phyloP scores from a whole-genome alignment of 768 basidiomycete genomes.

The Suillus alpinus region DNA sequence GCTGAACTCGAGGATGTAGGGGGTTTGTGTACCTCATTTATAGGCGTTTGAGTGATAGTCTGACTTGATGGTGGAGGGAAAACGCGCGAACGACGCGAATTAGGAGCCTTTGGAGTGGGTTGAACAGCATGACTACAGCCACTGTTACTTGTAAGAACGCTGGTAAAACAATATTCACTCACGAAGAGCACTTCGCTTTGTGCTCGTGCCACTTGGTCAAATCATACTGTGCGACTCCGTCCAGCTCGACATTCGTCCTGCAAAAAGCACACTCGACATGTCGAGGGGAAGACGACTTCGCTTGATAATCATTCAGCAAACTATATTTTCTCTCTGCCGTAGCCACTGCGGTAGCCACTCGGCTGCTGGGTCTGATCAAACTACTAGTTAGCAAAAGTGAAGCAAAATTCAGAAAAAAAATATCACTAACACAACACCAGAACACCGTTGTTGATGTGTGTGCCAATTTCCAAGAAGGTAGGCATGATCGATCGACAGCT shows the following conservation, averaged over 20 bases:
- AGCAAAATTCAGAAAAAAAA: background rate
- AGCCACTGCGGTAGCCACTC: slow-evolving; percentile 60
- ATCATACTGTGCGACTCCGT: slow-evolving; percentile 56
- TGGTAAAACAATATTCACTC: slow-evolving; percentile 13
- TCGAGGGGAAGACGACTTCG: slow-evolving; percentile 42
- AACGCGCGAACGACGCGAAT: slow-evolving; percentile 13
- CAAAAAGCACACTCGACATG: slow-evolving; percentile 55
- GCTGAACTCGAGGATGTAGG: slow-evolving; percentile 13
- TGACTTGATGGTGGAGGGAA: slow-evolving; percentile 19
- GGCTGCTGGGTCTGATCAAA: slow-evolving; percentile 47
- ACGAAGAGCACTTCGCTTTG: slow-evolving; percentile 49
- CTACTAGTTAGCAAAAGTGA: background rate
- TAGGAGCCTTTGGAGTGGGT: slow-evolving; percentile 17
- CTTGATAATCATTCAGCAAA: slow-evolving; percentile 65
- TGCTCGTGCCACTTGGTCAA: slow-evolving; percentile 62
- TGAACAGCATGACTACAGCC: slow-evolving; percentile 11
- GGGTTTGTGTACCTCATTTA: slow-evolving; percentile 12
- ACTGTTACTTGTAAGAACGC: background rate
- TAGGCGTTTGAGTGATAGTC: slow-evolving; percentile 13
- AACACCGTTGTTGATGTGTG: slow-evolving; percentile 47
- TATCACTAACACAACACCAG: slow-evolving; percentile 35
- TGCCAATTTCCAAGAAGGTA: slow-evolving; percentile 57
- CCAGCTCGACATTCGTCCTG: slow-evolving; percentile 40
- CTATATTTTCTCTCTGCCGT: slow-evolving; percentile 59
- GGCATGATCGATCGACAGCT: slow-evolving; percentile 35